These are phyloP conservation scores for Pseudonectria buxi DNA, from an alignment of 2,329 filamentous ascomycete genomes.

Conservation along the genomic window DNA sequence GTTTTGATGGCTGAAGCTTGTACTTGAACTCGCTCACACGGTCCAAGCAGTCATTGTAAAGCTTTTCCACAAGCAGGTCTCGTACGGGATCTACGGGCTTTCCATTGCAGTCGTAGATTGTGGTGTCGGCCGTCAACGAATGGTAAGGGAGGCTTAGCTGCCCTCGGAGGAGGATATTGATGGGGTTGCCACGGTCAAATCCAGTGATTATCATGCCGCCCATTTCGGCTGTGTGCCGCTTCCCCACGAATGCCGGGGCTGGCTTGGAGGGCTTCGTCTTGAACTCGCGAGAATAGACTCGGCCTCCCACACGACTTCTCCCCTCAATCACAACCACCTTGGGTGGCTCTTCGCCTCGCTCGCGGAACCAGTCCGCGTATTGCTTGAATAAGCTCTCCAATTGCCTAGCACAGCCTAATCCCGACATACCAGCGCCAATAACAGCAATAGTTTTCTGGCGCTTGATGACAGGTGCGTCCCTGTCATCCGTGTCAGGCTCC, in stretches of 20 bases:
- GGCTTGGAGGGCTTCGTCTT: slow-evolving; percentile 49
- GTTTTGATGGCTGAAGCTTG: slow-evolving; percentile 61
- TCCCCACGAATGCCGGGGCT: slow-evolving; percentile 48
- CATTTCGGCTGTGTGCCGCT: slow-evolving; percentile 82
- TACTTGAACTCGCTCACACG: slow-evolving; percentile 86
- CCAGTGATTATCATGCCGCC: slow-evolving; percentile 98
- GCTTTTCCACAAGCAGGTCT: slow-evolving; percentile 78
- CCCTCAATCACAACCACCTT: slow-evolving; percentile 80
- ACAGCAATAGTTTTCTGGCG: slow-evolving; percentile 72
- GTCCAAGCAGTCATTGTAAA: slow-evolving; percentile 93
- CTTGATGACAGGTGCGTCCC: slow-evolving; percentile 27
- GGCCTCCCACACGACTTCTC: slow-evolving; percentile 77
- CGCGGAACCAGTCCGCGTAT: slow-evolving; percentile 61
- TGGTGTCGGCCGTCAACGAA: slow-evolving; percentile 69
- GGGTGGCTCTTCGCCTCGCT: slow-evolving; percentile 61
- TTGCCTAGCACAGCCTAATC: slow-evolving; percentile 85
- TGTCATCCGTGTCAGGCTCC: slow-evolving; percentile 36
- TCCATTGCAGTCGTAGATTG: slow-evolving; percentile 81
- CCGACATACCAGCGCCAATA: slow-evolving; percentile 90
- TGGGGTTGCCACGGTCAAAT: slow-evolving; percentile 89
- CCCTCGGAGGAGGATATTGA: slow-evolving; percentile 84
- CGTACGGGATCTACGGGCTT: slow-evolving; percentile 68
- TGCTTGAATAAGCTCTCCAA: slow-evolving; percentile 80
- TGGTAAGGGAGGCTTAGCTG: slow-evolving; percentile 87
- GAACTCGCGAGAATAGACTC: slow-evolving; percentile 78